Evolutionary conservation across 2,329 filamentous ascomycete genomes (phyloP).

Genomic region (Neurospora sp.): DNA sequence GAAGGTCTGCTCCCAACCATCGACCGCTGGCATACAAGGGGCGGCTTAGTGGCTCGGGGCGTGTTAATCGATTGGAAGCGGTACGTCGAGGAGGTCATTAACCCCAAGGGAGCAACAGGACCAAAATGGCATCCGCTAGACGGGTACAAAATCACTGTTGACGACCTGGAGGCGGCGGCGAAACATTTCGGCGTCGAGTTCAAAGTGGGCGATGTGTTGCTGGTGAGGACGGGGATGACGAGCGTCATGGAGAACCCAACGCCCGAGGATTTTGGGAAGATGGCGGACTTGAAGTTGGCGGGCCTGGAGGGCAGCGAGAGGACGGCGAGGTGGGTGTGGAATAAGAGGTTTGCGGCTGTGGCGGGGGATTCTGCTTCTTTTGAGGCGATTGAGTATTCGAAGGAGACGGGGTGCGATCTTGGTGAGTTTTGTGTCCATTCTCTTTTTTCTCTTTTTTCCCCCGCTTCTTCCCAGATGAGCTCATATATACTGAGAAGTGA

Average conservation of each 20-base stretch:
- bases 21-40: constrained; percentile 41
- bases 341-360: constrained; percentile 57
- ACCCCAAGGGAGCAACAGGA: constrained; percentile 26
- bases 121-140: constrained; percentile 38
- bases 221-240: constrained; percentile 55
- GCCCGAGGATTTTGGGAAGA: constrained; percentile 22
- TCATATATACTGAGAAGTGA: constrained; percentile 1
- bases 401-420: constrained; percentile 24
- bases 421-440: constrained; percentile 22
- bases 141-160: constrained; percentile 41
- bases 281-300: constrained; percentile 20
- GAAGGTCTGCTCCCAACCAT: constrained; percentile 27
- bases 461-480: neutral
- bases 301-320: constrained; percentile 38
- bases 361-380: constrained; percentile 55
- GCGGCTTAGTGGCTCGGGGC: constrained; percentile 44
- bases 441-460: neutral
- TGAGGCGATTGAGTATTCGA: constrained; percentile 42
- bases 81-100: constrained; percentile 22
- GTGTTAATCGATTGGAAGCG: constrained; percentile 45
- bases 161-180: constrained; percentile 49
- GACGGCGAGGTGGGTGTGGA: constrained; percentile 57
- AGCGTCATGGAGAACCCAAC: constrained; percentile 43
- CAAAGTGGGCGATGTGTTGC: constrained; percentile 53
- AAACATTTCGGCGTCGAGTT: constrained; percentile 53